phyloP scores from a whole-genome alignment of 2,329 filamentous ascomycete species.

The Colletotrichum agaves region DNA sequence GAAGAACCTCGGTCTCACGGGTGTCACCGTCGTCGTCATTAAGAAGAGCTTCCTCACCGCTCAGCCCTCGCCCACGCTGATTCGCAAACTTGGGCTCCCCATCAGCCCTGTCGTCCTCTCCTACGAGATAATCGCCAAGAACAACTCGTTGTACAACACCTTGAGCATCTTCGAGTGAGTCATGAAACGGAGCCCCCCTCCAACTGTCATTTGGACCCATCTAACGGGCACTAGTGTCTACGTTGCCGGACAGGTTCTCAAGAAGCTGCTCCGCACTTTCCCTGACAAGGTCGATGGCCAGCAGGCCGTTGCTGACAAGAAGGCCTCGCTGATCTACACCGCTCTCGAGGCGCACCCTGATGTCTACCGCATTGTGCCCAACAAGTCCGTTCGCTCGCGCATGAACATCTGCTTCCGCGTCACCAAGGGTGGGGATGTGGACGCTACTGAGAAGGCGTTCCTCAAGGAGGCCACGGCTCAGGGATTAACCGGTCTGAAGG shows the following conservation, averaged over 20 bases:
- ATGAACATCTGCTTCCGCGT: constrained; percentile 98
- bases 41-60: constrained; percentile 83
- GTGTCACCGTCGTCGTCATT: constrained; percentile 87
- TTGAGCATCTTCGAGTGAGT: constrained; percentile 87
- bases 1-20: constrained; percentile 90
- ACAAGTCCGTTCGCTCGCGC: constrained; percentile 79
- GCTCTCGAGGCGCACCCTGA: constrained; percentile 79
- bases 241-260: constrained; percentile 89
- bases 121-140: constrained; percentile 88
- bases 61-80: constrained; percentile 73
- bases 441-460: constrained; percentile 82
- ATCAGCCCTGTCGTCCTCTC: constrained; percentile 83
- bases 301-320: constrained; percentile 76
- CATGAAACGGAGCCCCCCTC: neutral
- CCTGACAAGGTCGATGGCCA: constrained; percentile 80
- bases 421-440: constrained; percentile 64
- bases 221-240: constrained; percentile 70
- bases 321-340: constrained; percentile 80
- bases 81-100: constrained; percentile 80
- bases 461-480: constrained; percentile 75
- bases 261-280: constrained; percentile 74
- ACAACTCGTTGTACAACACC: constrained; percentile 96
- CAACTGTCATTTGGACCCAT: neutral
- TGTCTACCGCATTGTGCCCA: constrained; percentile 81
- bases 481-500: constrained; percentile 84